phyloP scores from a whole-genome alignment of 306 rosid species.

The Lablab purpureus region DNA sequence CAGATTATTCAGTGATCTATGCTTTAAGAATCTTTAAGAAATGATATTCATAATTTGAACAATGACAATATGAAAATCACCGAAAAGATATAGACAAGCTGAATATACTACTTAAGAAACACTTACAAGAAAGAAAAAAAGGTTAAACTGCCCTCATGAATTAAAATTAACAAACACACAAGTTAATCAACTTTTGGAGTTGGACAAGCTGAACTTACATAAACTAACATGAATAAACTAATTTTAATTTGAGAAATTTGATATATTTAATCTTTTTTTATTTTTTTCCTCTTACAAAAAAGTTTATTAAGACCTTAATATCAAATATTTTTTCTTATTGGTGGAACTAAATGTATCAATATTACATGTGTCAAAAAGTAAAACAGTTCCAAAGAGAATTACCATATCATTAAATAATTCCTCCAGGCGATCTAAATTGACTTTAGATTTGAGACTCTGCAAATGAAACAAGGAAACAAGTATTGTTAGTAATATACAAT shows the following conservation, averaged over 20 bases:
- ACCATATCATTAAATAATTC: slow-evolving; percentile 59
- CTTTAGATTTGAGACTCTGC: slow-evolving; percentile 72
- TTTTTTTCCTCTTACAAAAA: background rate
- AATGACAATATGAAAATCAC: background rate
- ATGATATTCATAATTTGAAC: background rate
- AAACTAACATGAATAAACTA: background rate
- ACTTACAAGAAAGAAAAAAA: background rate
- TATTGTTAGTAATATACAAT: slow-evolving; percentile 20
- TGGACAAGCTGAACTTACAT: too few species aligned
- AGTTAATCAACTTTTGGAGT: background rate
- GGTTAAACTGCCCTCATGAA: background rate
- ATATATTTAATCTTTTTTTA: background rate
- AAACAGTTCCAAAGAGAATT: slow-evolving; percentile 46
- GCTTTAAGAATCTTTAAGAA: background rate
- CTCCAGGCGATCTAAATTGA: slow-evolving; percentile 66
- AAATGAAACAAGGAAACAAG: slow-evolving; percentile 42
- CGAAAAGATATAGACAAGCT: background rate
- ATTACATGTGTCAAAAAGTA: background rate
- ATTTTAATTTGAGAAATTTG: background rate
- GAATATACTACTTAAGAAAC: background rate
- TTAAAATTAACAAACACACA: background rate
- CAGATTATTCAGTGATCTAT: background rate
- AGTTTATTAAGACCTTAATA: background rate
- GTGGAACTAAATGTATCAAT: background rate
- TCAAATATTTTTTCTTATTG: background rate